Evolutionary conservation across 345 rosid species (phyloP).

Genomic region (Citropsis articulata): DNA sequence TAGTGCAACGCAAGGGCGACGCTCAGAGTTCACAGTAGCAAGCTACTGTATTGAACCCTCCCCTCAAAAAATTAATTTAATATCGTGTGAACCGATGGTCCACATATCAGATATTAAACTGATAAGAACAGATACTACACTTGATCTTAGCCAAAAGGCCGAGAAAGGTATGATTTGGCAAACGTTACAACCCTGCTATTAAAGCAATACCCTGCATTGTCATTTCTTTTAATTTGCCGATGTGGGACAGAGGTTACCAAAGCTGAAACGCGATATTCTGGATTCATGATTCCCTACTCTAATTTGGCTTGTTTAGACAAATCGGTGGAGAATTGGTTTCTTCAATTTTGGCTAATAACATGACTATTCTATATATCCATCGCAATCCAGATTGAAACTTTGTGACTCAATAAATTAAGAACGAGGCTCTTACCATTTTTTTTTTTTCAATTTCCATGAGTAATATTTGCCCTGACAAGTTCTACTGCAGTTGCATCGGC

Average conservation of each 20-base stretch:
- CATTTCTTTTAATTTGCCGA: not conserved
- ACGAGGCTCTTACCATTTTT: no score
- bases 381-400: not conserved
- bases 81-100: not conserved
- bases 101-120: slow-evolving; percentile 45
- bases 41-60: not conserved
- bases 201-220: not conserved
- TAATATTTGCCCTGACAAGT: no score
- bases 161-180: slow-evolving; percentile 28
- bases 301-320: no score
- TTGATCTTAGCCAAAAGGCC: slow-evolving; percentile 53
- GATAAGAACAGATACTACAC: slow-evolving; percentile 50
- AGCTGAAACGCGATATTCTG: no score
- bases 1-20: not conserved
- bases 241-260: not conserved
- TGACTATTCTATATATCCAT: not conserved
- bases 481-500: no score
- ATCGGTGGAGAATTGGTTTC: no score
- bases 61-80: slow-evolving; percentile 16
- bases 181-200: fast-evolving
- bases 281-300: no score
- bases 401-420: no score
- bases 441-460: no score
- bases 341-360: not conserved
- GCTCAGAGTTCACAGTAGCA: not conserved